Conservation (phyloP, 2,329 filamentous ascomycete species). For the Ophiostoma pallidulum region DNA sequence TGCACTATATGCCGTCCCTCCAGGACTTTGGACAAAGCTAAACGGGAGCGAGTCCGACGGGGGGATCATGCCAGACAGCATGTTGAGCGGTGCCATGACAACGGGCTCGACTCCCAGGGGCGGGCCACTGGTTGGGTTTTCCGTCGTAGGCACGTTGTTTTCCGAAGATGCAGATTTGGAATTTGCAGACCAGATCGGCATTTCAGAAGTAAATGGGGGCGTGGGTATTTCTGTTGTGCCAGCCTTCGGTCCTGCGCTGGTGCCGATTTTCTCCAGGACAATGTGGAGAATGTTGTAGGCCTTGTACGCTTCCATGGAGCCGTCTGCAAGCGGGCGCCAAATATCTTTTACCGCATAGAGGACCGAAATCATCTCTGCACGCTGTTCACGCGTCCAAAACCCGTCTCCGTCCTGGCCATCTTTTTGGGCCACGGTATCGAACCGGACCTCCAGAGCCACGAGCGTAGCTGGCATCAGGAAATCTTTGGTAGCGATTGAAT, state of each 20-base stretch:
- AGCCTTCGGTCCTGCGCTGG: neutral
- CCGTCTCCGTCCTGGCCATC: conserved; percentile 29
- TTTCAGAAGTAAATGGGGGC: too few relatives aligned
- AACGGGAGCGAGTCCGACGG: conserved; percentile 22
- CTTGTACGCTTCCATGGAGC: conserved; percentile 85
- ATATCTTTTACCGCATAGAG: conserved; percentile 67
- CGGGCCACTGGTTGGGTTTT: conserved; percentile 17
- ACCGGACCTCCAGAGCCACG: conserved; percentile 72
- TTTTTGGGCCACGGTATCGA: conserved; percentile 45
- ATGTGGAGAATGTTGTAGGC: conserved; percentile 71
- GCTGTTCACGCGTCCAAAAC: conserved; percentile 50
- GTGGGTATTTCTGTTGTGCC: too few relatives aligned
- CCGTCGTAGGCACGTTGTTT: neutral
- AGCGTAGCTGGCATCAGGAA: conserved; percentile 82
- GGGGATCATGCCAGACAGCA: conserved; percentile 31
- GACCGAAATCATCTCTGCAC: conserved; percentile 64
- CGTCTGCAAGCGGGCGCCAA: conserved; percentile 68
- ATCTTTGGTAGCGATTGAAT: conserved; percentile 70
- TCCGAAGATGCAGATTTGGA: conserved; percentile 3
- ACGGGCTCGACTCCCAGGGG: conserved; percentile 29
- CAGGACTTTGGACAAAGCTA: conserved; percentile 27
- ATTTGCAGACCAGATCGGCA: too few relatives aligned
- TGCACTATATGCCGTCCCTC: conserved; percentile 33
- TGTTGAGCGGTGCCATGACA: conserved; percentile 30
- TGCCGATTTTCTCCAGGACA: conserved; percentile 69